Evolutionary conservation across 306 rosid species (phyloP).

Genomic region (Lathyrus aphaca): DNA sequence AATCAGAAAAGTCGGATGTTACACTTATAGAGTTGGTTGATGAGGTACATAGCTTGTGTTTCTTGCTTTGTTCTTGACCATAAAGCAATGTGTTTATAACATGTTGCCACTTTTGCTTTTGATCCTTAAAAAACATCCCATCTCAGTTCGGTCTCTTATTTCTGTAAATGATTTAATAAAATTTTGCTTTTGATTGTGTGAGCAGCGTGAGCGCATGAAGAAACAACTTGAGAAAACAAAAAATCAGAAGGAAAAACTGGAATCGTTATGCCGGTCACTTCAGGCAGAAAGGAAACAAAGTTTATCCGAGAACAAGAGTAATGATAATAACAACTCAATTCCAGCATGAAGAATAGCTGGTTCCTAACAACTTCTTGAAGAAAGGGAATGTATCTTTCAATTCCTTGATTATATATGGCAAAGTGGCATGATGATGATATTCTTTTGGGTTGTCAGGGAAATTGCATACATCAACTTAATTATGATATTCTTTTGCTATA

Average conservation of each 20-base stretch:
- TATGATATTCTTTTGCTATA: constrained; percentile 33
- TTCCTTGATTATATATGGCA: constrained; percentile 15
- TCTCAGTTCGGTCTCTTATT: neutral
- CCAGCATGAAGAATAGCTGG: constrained; percentile 42
- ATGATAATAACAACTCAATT: constrained; percentile 51
- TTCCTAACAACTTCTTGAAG: constrained; percentile 18
- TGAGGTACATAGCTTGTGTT: constrained; percentile 60
- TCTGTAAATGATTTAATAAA: neutral
- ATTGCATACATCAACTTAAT: constrained; percentile 12
- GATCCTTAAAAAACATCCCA: neutral
- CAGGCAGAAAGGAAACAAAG: constrained; percentile 89
- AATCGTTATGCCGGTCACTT: constrained; percentile 85
- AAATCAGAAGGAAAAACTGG: constrained; percentile 87
- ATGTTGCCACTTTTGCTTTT: neutral
- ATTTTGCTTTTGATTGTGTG: constrained; percentile 31
- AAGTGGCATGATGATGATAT: constrained; percentile 3
- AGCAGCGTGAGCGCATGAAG: constrained; percentile 82
- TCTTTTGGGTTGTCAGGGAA: constrained; percentile 32
- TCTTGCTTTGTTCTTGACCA: constrained; percentile 11
- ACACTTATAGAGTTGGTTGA: constrained; percentile 82
- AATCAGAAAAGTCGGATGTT: constrained; percentile 81
- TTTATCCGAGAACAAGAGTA: constrained; percentile 57
- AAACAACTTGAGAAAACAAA: constrained; percentile 80
- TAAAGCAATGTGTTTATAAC: neutral
- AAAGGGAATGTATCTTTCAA: constrained; percentile 22